Percentiles rank a stretch among this genome's conserved stretches.
phyloP scores from a whole-genome alignment of 352 stramenopile species.

The Phytopythium delawarense region DNA sequence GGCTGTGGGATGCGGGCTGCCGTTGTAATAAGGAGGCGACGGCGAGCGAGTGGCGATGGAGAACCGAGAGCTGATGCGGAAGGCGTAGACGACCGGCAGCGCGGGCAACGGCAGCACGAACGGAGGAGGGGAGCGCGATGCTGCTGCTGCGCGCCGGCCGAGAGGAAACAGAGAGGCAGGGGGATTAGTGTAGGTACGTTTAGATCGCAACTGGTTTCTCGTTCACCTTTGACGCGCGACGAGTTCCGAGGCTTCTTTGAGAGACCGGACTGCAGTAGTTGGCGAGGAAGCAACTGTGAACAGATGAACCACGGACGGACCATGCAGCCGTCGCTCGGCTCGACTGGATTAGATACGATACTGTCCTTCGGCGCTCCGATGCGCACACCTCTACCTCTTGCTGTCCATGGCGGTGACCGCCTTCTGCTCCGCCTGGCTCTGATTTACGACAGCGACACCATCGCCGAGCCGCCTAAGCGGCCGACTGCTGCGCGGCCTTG shows the following conservation, averaged over 20 bases:
- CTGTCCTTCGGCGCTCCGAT: background rate
- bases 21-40: constrained; percentile 5
- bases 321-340: background rate
- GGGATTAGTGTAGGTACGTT: constrained; percentile 11
- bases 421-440: background rate
- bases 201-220: constrained; percentile 9
- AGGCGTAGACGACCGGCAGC: background rate
- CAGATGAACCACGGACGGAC: background rate
- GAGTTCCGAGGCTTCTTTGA: background rate
- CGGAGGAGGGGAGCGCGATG: background rate
- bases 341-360: constrained; percentile 1
- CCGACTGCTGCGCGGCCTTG: constrained; percentile 13
- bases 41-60: background rate
- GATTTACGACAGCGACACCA: background rate
- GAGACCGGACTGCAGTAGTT: background rate
- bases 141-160: background rate
- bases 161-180: background rate
- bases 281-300: background rate
- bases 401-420: background rate
- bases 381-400: background rate
- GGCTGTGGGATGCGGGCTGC: background rate
- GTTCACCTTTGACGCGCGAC: background rate
- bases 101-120: background rate
- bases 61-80: background rate
- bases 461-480: background rate